Evolutionary conservation across 257 asterid species (phyloP).

Genomic region (Jacaranda mimosifolia): DNA sequence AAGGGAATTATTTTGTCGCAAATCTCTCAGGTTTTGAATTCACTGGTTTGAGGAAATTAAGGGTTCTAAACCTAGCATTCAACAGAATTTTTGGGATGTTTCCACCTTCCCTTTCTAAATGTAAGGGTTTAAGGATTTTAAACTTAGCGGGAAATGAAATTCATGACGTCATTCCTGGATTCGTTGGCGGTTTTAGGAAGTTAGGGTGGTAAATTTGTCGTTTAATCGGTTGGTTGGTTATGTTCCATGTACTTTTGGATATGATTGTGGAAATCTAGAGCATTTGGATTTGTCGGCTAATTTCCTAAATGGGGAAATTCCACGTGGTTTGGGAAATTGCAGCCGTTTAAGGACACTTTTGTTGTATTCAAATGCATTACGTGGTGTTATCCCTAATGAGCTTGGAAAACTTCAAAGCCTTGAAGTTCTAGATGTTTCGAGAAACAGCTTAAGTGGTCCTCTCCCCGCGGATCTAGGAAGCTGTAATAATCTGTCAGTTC

Average conservation of each 20-base stretch:
- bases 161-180: conserved; percentile 46
- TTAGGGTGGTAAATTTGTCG: conserved; percentile 48
- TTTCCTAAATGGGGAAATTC: conserved; percentile 48
- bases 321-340: conserved; percentile 47
- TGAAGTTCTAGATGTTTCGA: conserved; percentile 51
- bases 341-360: conserved; percentile 51
- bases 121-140: conserved; percentile 44
- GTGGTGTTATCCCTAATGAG: conserved; percentile 52
- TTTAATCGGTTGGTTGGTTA: conserved; percentile 50
- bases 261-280: conserved; percentile 49
- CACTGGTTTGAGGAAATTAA: conserved; percentile 39
- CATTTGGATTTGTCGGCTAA: conserved; percentile 55
- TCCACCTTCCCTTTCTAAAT: conserved; percentile 47
- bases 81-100: conserved; percentile 44
- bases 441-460: conserved; percentile 46
- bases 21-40: conserved; percentile 45
- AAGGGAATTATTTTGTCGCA: conserved; percentile 49
- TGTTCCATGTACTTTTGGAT: conserved; percentile 40
- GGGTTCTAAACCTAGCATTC: conserved; percentile 53
- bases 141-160: conserved; percentile 48
- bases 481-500: conserved; percentile 46
- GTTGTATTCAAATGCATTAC: conserved; percentile 49
- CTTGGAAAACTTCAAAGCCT: conserved; percentile 47
- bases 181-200: conserved; percentile 39
- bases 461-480: conserved; percentile 49